Evolutionary conservation across 2,329 filamentous ascomycete genomes (phyloP), one percentile per base, ranked within the genome.

Genomic region (Microdochium nivale): DNA sequence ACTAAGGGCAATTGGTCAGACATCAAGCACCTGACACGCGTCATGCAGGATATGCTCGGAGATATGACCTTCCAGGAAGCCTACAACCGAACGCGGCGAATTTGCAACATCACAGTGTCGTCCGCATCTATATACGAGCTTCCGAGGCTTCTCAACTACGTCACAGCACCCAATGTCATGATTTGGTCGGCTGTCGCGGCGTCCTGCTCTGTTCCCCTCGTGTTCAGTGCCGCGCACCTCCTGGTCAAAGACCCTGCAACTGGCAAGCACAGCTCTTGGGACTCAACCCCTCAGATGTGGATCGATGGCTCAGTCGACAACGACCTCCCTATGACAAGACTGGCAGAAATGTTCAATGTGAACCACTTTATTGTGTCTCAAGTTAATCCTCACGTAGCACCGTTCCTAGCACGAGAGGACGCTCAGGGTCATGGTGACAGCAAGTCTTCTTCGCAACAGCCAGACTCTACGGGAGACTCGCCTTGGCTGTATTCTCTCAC

Each of bases 361-460:
- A 96, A 96, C 62, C 92, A 96, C 65, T 96, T 96, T 64, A 96
- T 97, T 58, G 92, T 96, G 19, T 96, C 90, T 0, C 92, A 97
- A 65, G 90, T 96, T 49, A 97, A 97, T 61, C 92, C 92, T 0
- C 92, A 97, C 60, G 88, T 96, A 9, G 82, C 95, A 0, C 89
- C 90, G 0, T 96, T 97, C 61, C 72, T 96, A 16, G 76, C 81
- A 16, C 87, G 84, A 58, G 88, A 95, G 53, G 87, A 90, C 54
- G 76, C 78, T 25, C 66, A 79, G 1, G 40, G n/a, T 7, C 40
- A 44, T 23, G 40, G 40, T 8, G 40, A 44, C 40, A 19, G 40
- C 40, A 47, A 47, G 19, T 25, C 46, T 25, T 27, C 35, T 16
- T 53, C 65, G 48, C 53, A 59, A 35, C 53, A 60, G 25, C 56